A percentile compares a stretch with the other conserved stretches of the same genome.
These are phyloP conservation scores for Pichia terricola DNA, from an alignment of 1,139 yeast species.

Conservation along the genomic window DNA sequence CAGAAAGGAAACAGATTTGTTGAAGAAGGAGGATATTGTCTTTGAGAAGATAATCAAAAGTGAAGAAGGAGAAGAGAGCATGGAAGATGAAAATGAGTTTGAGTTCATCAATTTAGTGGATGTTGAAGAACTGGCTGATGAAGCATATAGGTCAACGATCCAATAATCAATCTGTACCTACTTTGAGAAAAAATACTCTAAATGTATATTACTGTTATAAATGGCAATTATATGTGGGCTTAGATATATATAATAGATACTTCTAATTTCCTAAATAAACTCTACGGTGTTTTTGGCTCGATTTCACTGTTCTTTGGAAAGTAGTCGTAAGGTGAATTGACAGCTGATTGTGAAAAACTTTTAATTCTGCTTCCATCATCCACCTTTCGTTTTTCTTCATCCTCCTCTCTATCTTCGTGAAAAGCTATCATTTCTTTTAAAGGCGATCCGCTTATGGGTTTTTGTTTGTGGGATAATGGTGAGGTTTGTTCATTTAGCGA, in stretches of 20 bases:
- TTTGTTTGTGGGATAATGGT: not conserved
- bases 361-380: too few species aligned
- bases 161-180: not conserved
- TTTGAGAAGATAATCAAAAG: slow-evolving; percentile 27
- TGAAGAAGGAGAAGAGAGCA: not conserved
- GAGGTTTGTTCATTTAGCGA: not conserved
- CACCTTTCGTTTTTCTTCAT: too few species aligned
- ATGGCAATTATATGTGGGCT: too few species aligned
- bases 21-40: slow-evolving; percentile 26
- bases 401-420: not conserved
- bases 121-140: slow-evolving; percentile 47
- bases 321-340: too few species aligned
- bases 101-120: slow-evolving; percentile 36
- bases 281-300: too few species aligned
- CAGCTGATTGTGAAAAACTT: too few species aligned
- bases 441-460: slow-evolving; percentile 4
- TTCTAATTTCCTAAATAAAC: too few species aligned
- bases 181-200: not conserved
- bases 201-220: too few species aligned
- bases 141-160: slow-evolving; percentile 27
- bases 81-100: slow-evolving; percentile 25
- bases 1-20: slow-evolving; percentile 23
- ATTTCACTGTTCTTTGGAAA: too few species aligned
- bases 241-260: too few species aligned
- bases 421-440: slow-evolving; percentile 3